These are phyloP conservation scores for Besnoitia besnoiti DNA, from an alignment of 169 alveolate species.

Conservation along the genomic window DNA sequence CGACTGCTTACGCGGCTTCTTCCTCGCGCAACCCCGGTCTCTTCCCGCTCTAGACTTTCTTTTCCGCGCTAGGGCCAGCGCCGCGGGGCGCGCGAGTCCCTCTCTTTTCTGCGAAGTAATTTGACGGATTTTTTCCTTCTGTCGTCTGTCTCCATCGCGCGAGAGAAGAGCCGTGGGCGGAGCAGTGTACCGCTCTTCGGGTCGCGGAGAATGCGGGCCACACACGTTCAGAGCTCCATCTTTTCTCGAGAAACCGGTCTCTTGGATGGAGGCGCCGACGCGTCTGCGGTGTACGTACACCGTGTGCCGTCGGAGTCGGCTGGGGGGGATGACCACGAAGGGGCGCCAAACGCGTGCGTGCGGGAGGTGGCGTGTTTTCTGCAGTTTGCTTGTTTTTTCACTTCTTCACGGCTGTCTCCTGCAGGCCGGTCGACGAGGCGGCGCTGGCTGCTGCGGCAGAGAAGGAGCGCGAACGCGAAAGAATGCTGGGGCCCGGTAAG, in stretches of 20 bases:
- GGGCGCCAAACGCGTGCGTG: background rate
- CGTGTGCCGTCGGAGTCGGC: background rate
- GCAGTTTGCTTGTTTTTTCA: background rate
- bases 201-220: too few species aligned
- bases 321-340: background rate
- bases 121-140: too few species aligned
- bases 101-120: too few species aligned
- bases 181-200: too few species aligned
- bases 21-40: too few species aligned
- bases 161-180: too few species aligned
- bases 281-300: background rate
- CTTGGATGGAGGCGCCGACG: background rate
- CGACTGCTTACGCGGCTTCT: background rate
- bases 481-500: conserved; percentile 14
- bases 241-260: too few species aligned
- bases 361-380: background rate
- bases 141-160: too few species aligned
- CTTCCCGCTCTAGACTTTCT: too few species aligned
- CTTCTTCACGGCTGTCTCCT: background rate
- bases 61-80: too few species aligned
- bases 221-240: too few species aligned
- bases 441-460: conserved; percentile 10
- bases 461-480: conserved; percentile 14
- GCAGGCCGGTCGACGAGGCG: conserved; percentile 49
- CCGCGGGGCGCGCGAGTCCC: too few species aligned